These are phyloP conservation scores for Bolboschoenus planiculmis DNA, from an alignment of 176 grass and related monocot genomes.

Conservation along the genomic window DNA sequence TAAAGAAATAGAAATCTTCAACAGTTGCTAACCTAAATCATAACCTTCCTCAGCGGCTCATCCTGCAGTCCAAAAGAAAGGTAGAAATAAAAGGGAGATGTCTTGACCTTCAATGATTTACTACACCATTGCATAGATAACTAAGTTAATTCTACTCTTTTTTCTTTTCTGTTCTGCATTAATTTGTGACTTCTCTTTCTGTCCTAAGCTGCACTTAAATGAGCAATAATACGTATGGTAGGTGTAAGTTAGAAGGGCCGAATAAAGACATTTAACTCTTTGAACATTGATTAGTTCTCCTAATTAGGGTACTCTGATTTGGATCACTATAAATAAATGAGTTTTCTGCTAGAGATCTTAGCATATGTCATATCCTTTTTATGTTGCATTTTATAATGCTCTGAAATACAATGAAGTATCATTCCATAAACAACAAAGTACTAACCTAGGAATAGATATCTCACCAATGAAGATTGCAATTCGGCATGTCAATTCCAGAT, in stretches of 20 bases:
- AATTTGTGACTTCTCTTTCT: background rate
- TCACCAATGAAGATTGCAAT: background rate
- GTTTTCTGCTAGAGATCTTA: background rate
- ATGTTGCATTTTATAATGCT: background rate
- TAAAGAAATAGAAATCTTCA: constrained; percentile 41
- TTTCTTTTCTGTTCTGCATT: background rate
- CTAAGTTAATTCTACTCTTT: background rate
- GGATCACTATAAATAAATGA: background rate
- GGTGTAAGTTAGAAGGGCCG: background rate
- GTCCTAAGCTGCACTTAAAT: background rate
- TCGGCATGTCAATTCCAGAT: background rate
- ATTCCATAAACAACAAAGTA: background rate
- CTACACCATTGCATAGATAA: background rate
- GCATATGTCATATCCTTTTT: background rate
- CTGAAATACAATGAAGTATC: background rate
- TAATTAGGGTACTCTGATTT: background rate
- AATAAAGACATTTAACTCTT: background rate
- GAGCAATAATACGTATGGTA: background rate
- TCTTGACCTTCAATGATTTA: background rate
- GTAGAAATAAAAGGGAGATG: background rate
- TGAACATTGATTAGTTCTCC: background rate
- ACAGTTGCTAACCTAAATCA: background rate
- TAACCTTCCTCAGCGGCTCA: background rate
- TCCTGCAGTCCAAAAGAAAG: background rate
- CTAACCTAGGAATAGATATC: background rate